These are phyloP conservation scores for Hanseniaspora lindneri DNA, from an alignment of 805 yeast genomes.

Conservation along the genomic window DNA sequence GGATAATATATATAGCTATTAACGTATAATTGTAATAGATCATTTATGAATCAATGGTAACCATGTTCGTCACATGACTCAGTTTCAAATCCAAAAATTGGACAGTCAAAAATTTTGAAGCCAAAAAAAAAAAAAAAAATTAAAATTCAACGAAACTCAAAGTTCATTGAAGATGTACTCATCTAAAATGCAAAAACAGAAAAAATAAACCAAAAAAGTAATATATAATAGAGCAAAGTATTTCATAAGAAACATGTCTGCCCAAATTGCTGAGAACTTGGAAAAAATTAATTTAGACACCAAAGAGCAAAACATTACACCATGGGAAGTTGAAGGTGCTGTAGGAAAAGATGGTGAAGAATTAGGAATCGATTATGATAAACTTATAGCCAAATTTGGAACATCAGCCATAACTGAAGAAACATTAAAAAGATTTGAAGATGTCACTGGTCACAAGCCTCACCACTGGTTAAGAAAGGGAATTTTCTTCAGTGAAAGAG, in stretches of 20 bases:
- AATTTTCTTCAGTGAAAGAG: conserved; percentile 84
- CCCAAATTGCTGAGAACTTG: conserved; percentile 20
- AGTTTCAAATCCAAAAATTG: no score
- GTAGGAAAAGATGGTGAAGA: conserved; percentile 78
- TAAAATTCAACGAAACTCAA: no score
- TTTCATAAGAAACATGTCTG: conserved; percentile 1
- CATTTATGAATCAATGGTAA: no score
- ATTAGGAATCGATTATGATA: conserved; percentile 86
- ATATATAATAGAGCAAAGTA: not conserved
- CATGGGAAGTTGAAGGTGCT: conserved; percentile 99
- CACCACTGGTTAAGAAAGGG: conserved; percentile 87
- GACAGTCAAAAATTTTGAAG: no score
- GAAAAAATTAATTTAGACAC: conserved; percentile 17
- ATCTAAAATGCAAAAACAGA: not conserved
- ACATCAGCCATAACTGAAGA: conserved; percentile 60
- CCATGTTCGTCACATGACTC: no score
- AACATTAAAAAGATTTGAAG: conserved; percentile 60
- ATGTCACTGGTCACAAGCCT: conserved; percentile 80
- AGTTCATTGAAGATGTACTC: no score
- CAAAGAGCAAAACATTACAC: conserved; percentile 59
- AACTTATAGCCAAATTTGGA: conserved; percentile 77
- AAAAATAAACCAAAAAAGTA: not conserved
- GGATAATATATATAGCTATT: no score
- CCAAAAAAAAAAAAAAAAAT: no score
- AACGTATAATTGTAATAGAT: no score